Base-by-base conservation (phyloP, 495 filamentous ascomycete species). In the Penicillium chermesinum region DNA sequence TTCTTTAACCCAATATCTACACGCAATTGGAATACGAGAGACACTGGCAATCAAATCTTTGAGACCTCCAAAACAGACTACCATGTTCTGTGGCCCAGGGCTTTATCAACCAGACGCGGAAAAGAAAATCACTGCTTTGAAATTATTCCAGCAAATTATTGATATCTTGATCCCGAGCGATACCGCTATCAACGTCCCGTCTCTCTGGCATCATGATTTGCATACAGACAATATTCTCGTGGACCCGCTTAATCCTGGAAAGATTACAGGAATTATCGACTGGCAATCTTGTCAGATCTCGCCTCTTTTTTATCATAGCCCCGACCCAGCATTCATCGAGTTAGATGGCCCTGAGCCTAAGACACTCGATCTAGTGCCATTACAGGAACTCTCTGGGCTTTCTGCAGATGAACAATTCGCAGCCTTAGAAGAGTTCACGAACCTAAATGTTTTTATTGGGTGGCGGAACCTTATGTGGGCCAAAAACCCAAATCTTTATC, bases 141-240 rank as follows among this genome's bases (percentile, higher is more conserved):
- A n/a, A n/a, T n/a, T n/a, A n/a, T n/a, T n/a, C n/a, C n/a, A n/a
- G n/a, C n/a, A n/a, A n/a, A n/a, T n/a, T n/a, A n/a, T n/a, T n/a
- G n/a, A n/a, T n/a, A n/a, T n/a, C n/a, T n/a, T n/a, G n/a, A n/a
- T n/a, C n/a, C n/a, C n/a, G n/a, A n/a, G n/a, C n/a, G n/a, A n/a
- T n/a, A n/a, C n/a, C n/a, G n/a, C n/a, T 44, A 63, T 66, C 46
- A 52, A 49, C 46, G 59, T 15, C 5, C 61, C 67, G 7, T 52
- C 35, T 48, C 52, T 72, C 46, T 72, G 66, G 66, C 70, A 74
- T 50, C 38, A 58, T 49, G 70, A 74, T 56, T 49, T 74, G 18
- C 63, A 72, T 44, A 53, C 57, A 56, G 65, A 59, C 35, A 74
- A 73, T 49, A 56, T 74, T 38, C 72, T 65, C 27, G 60, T 72